Evolutionary conservation across 2,329 filamentous ascomycete species (phyloP), one percentile per base, ranked within the genome.

Genomic region (Fusarium tricinctum): DNA sequence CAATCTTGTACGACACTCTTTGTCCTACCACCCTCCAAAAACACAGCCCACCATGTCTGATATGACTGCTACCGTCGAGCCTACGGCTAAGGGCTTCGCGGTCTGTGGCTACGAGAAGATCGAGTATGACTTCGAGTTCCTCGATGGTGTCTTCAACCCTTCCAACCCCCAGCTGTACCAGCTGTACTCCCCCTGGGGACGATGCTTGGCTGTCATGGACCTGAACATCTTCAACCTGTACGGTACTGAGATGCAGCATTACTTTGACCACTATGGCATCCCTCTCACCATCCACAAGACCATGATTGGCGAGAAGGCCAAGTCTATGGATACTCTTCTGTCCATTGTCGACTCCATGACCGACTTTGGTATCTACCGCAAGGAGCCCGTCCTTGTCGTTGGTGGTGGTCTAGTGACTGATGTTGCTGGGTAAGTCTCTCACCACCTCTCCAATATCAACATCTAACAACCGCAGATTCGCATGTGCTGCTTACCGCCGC

Each of bases 71-170:
- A 85, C 84, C 53, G 89, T 92, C 68, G 79, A 82, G 63, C 86
- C 90, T 79, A 92, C 88, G 65, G 79, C 83, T 71, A 81, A 83
- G 63, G 90, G 90, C 38, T 92, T 92, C 79, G 87, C 90, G 69
- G 89, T 92, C 63, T 87, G 89, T 70, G 90, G 90, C 23, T 91
- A 91, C 72, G 90, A 92, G 82, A 92, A 91, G 83, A 92, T 92
- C 74, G 87, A 91, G 74, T 92, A 92, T 76, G 89, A 91, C 78
- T 92, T 92, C 77, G 87, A 88, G 55, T 92, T 92, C 78, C 84
- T 92, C 46, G 90, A 92, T 70, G 87, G 86, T 47, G 84, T 92
- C 58, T 92, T 92, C 78, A 81, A 91, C 74, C 72, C 82, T 42
- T 73, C 82, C 66, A 91, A 91, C 73, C 72, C 80, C 17, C 84